These are phyloP conservation scores for Scutellaria barbata DNA, from an alignment of 257 asterid species.

Conservation along the genomic window DNA sequence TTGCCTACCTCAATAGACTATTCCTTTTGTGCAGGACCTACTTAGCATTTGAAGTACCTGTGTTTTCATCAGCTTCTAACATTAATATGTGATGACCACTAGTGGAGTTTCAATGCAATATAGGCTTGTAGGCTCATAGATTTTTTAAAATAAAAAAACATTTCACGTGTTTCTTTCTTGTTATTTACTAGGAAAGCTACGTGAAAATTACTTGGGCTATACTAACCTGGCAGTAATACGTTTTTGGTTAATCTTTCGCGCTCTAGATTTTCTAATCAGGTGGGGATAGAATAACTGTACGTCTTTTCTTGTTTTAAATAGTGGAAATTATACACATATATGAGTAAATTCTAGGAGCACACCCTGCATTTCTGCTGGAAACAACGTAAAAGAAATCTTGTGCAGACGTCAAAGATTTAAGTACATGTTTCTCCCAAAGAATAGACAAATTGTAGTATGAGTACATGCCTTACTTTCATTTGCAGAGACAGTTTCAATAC, in stretches of 20 bases:
- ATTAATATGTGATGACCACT: slow-evolving; percentile 1
- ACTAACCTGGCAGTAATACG: background rate
- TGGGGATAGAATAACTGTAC: background rate
- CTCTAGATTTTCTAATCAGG: background rate
- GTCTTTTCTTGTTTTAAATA: background rate
- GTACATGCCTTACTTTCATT: slow-evolving; percentile 34
- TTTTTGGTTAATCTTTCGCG: background rate
- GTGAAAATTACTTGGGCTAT: background rate
- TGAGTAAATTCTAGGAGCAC: background rate
- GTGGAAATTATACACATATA: background rate
- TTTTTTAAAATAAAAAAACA: too few relatives aligned
- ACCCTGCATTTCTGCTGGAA: slow-evolving; percentile 20
- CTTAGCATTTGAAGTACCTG: background rate
- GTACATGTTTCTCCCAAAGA: background rate
- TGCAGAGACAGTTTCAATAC: slow-evolving; percentile 29
- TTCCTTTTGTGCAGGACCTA: background rate
- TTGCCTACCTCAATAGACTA: background rate
- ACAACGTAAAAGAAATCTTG: background rate
- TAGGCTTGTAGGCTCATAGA: too few relatives aligned
- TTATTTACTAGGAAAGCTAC: background rate
- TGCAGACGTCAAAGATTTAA: background rate
- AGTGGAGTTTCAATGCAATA: background rate
- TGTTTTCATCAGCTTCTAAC: slow-evolving; percentile 8
- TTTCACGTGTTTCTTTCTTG: background rate
- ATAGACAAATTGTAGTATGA: background rate